Evolutionary conservation across 257 asterid genomes (phyloP).

Genomic region (Solanum chilense): DNA sequence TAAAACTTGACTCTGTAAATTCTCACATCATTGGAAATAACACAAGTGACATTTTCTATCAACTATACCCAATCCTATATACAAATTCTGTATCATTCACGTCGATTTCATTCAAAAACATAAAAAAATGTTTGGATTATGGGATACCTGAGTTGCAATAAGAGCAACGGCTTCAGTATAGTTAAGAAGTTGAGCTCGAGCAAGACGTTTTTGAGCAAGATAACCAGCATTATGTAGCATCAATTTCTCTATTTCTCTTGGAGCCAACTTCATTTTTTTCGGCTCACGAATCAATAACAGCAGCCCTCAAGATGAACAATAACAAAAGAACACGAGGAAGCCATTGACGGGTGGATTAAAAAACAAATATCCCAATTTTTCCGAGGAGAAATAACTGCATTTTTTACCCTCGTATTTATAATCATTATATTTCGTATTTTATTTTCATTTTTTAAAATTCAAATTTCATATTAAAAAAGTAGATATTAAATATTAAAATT

Average conservation of each 20-base stretch:
- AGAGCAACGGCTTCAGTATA: slow-evolving; percentile 80
- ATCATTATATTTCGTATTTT: no score
- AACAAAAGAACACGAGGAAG: background rate
- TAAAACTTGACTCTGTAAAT: background rate
- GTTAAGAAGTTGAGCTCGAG: slow-evolving; percentile 83
- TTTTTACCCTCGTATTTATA: background rate
- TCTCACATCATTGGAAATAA: background rate
- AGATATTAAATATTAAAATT: no score
- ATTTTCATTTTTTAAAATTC: no score
- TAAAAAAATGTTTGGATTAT: background rate
- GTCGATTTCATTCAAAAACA: background rate
- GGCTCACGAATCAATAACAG: background rate
- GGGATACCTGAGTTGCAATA: slow-evolving; percentile 56
- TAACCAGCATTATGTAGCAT: slow-evolving; percentile 89
- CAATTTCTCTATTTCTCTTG: slow-evolving; percentile 81
- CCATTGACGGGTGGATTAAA: background rate
- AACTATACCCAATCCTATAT: background rate
- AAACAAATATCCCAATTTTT: background rate
- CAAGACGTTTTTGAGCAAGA: slow-evolving; percentile 90
- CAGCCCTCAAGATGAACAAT: background rate
- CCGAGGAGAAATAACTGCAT: background rate
- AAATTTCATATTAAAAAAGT: no score
- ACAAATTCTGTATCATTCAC: background rate
- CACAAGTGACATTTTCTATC: background rate
- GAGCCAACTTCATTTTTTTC: slow-evolving; percentile 64